Base-by-base conservation (phyloP, 106 monocot genomes). In the Ottelia alismoides region DNA sequence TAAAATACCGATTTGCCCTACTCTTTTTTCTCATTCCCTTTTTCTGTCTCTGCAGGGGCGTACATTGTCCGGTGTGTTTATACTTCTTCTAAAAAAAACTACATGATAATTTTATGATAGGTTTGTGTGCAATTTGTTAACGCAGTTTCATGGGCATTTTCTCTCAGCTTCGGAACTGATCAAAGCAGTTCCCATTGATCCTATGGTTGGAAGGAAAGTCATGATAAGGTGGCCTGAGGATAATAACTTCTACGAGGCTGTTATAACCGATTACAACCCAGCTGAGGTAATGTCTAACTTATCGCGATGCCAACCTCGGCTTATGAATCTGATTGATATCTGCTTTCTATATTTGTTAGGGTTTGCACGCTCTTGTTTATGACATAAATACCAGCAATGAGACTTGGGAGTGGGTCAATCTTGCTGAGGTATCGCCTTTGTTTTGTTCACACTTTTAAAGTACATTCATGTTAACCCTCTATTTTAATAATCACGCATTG, bases 191-290 rank as follows among this genome's bases (percentile, higher is more conserved):
- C 51, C 58, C 22, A 69, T 66, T 69, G 73, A 84, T 68, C 77
- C 72, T 27, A 72, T 96, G 31, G 63, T 96, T 65, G 89, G 89
- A 20, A 76, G 85, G 25, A 96, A 89, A 71, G 85, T 96, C 11
- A 54, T 64, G 74, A 96, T 81, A 10, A 81, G 89, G 57, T 96
- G 96, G 96, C 96, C 96, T 46, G 81, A 76, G 27, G 88, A 89
- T 67, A 96, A 85, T 51, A 88, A 70, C 55, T 96, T 96, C 35
- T 96, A 96, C 61, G 89, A 89, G 53, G 96, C 96, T 72, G 82
- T 89, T 59, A 85, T 96, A 61, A 96, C 85, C 48, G 84, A 96
- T 55, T 85, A 78, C 58, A 79, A 89, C 46, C 63, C 82, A 31
- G 30, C 24, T 46, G 70, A 89, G 85, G 96, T 89, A 55, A 63